These are phyloP conservation scores for Penicillium sp. DNA, from an alignment of 2,329 filamentous ascomycete genomes.

Conservation along the genomic window DNA sequence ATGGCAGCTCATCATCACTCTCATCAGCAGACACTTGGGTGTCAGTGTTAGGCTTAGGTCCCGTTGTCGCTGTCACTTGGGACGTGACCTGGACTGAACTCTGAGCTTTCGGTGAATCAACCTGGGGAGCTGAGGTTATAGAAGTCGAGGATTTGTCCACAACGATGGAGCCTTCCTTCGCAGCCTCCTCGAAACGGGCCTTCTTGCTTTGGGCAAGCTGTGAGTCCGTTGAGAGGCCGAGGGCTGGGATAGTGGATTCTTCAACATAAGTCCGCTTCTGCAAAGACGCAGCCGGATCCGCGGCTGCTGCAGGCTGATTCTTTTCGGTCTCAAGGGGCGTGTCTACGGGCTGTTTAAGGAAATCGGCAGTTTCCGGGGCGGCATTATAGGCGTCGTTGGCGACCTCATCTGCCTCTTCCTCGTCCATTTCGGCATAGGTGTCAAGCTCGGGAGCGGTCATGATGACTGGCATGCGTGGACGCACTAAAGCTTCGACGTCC, in stretches of 20 bases:
- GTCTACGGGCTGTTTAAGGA: constrained; percentile 21
- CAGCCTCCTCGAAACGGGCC: constrained; percentile 26
- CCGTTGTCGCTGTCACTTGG: background rate
- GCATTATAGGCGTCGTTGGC: constrained; percentile 10
- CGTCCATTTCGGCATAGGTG: constrained; percentile 25
- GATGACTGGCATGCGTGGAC: constrained; percentile 48
- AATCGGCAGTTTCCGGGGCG: constrained; percentile 18
- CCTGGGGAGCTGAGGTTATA: constrained; percentile 9
- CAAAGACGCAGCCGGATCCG: constrained; percentile 8
- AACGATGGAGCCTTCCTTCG: constrained; percentile 2
- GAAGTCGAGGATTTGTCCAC: constrained; percentile 4
- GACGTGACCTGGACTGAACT: constrained; percentile 8
- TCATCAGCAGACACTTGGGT: constrained; percentile 31
- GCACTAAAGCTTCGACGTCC: constrained; percentile 64
- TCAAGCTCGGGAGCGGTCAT: constrained; percentile 28
- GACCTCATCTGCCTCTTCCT: constrained; percentile 26
- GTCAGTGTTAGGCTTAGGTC: constrained; percentile 7
- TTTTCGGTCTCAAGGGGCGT: constrained; percentile 13
- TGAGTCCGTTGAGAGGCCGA: constrained; percentile 2
- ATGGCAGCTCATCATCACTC: constrained; percentile 47
- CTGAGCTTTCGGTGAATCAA: constrained; percentile 9
- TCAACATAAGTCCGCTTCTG: constrained; percentile 30
- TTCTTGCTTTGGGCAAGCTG: constrained; percentile 27
- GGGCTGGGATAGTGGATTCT: constrained; percentile 13
- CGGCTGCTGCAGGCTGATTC: too few species aligned